phyloP scores from a whole-genome alignment of 352 stramenopile species.

The Phytopythium montanum region DNA sequence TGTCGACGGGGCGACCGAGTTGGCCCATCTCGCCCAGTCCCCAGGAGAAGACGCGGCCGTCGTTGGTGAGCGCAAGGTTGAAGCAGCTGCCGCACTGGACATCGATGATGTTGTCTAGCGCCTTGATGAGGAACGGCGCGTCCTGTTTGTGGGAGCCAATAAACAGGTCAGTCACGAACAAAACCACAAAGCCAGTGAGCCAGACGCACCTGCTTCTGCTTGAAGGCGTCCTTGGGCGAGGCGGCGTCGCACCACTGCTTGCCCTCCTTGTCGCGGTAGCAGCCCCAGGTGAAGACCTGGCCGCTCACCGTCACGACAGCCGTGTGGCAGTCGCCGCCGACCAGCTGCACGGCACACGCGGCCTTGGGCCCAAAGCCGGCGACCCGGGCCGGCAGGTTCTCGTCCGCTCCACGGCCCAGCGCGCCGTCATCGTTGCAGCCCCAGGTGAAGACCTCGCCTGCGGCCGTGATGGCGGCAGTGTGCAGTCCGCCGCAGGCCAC shows the following conservation, averaged over 20 bases:
- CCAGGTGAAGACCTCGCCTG: slow-evolving; percentile 94
- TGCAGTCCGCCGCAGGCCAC: slow-evolving; percentile 92
- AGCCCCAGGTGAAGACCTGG: slow-evolving; percentile 93
- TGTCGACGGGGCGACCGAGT: slow-evolving; percentile 55
- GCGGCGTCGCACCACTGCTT: slow-evolving; percentile 88
- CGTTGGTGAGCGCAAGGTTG: slow-evolving; percentile 82
- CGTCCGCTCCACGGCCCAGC: slow-evolving; percentile 80
- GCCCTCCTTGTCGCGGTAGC: slow-evolving; percentile 96
- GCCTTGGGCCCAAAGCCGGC: slow-evolving; percentile 47
- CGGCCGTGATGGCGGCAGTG: slow-evolving; percentile 79
- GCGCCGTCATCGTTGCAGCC: slow-evolving; percentile 91
- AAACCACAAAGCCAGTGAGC: neutral
- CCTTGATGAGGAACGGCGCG: slow-evolving; percentile 55
- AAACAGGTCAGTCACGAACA: neutral
- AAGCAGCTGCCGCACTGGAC: slow-evolving; percentile 83
- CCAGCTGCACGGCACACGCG: slow-evolving; percentile 56
- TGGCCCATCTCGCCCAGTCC: slow-evolving; percentile 90
- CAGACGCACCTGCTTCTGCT: slow-evolving; percentile 54
- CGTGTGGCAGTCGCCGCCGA: slow-evolving; percentile 94
- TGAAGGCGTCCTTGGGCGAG: slow-evolving; percentile 66
- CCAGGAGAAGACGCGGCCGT: slow-evolving; percentile 91
- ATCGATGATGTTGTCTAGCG: slow-evolving; percentile 61
- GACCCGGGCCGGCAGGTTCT: slow-evolving; percentile 71
- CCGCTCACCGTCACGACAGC: slow-evolving; percentile 85
- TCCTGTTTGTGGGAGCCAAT: neutral